Base-by-base conservation (phyloP, 208 protist species). In the Acanthamoeba castellanii region DNA sequence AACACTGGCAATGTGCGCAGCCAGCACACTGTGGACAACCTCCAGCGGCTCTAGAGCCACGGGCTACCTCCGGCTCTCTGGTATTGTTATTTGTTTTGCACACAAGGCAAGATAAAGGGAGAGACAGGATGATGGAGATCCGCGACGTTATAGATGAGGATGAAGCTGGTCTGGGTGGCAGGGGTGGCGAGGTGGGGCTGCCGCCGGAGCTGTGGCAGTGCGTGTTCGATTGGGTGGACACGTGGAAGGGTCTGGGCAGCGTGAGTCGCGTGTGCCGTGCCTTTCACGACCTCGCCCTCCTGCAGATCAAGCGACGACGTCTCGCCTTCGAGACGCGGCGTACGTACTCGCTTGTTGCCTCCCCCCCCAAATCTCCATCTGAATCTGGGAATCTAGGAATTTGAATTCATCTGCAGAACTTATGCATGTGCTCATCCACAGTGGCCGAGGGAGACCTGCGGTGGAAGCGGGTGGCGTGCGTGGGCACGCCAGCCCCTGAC, bases 201-300 rank as follows among this genome's bases (percentile, higher is more conserved):
- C 74, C 74, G 42, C 74, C 30, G 13, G 74, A 82, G 74, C 42
- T 82, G 37, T 82, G 74, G 74, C 74, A 82, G 74, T 82, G 74
- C 74, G 74, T 82, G 74, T 82, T 82, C 74, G 74, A 82, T 52
- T 82, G 74, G 74, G 42, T 82, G 37, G 74, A 22, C 20, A 82
- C 74, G 37, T 82, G 74, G 74, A 14, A 42, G n/a, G 64, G 64
- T 7, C 37, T 82, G 37, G 74, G 74, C 8, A 42, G 37, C 42
- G 74, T 82, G 37, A 30, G 37, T 30, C 37, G 74, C 37, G 74
- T 52, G 37, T 82, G 74, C 37, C 74, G 74, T 27, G 20, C 32
- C 74, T 82, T 82, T 25, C 42, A 82, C 74, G 22, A 4, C 74
- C 74, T 82, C 34, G 42, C 74, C 37, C 74, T 42, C 27, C 37